A percentile compares a stretch with the other conserved stretches of the same genome.
These are phyloP conservation scores for Ophiocordyceps sinensis DNA, from an alignment of 2,329 filamentous ascomycete species.

Conservation along the genomic window DNA sequence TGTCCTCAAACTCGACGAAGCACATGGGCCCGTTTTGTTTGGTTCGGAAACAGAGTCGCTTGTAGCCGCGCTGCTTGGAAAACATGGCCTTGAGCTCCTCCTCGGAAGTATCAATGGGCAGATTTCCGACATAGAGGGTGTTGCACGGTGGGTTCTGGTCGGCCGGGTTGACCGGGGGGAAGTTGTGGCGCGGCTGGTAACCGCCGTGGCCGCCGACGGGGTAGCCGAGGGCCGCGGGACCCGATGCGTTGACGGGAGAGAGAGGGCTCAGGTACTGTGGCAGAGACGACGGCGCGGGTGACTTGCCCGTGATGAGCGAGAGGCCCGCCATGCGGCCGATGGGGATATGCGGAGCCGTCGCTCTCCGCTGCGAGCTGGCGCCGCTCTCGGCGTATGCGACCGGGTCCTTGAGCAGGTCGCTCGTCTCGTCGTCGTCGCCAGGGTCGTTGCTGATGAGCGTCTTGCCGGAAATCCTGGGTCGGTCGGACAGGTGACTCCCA, in stretches of 20 bases:
- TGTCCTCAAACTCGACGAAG: slow-evolving; percentile 94
- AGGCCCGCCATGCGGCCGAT: slow-evolving; percentile 54
- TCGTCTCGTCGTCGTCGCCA: slow-evolving; percentile 54
- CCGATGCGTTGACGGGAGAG: slow-evolving; percentile 20
- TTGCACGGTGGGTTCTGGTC: slow-evolving; percentile 97
- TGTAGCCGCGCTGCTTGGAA: slow-evolving; percentile 86
- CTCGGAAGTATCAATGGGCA: slow-evolving; percentile 83
- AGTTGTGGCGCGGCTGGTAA: slow-evolving; percentile 45
- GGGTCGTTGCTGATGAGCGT: slow-evolving; percentile 55
- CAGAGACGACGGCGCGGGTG: slow-evolving; percentile 35
- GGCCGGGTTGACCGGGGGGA: slow-evolving; percentile 81
- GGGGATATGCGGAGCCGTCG: slow-evolving; percentile 59
- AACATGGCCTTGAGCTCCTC: slow-evolving; percentile 93
- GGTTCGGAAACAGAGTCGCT: slow-evolving; percentile 83
- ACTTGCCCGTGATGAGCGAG: slow-evolving; percentile 48
- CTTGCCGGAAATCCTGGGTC: slow-evolving; percentile 48
- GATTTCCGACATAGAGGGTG: slow-evolving; percentile 93
- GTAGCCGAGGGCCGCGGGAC: slow-evolving; percentile 12
- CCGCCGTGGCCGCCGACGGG: slow-evolving; percentile 33
- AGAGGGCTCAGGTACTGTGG: slow-evolving; percentile 29
- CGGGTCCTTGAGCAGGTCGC: slow-evolving; percentile 56
- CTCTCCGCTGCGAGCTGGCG: slow-evolving; percentile 37
- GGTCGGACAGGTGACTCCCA: slow-evolving; percentile 51
- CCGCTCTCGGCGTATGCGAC: slow-evolving; percentile 56
- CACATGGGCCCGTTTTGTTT: slow-evolving; percentile 97